Conservation (phyloP, 2,329 filamentous ascomycete species). For the Sporothrix inflata region DNA sequence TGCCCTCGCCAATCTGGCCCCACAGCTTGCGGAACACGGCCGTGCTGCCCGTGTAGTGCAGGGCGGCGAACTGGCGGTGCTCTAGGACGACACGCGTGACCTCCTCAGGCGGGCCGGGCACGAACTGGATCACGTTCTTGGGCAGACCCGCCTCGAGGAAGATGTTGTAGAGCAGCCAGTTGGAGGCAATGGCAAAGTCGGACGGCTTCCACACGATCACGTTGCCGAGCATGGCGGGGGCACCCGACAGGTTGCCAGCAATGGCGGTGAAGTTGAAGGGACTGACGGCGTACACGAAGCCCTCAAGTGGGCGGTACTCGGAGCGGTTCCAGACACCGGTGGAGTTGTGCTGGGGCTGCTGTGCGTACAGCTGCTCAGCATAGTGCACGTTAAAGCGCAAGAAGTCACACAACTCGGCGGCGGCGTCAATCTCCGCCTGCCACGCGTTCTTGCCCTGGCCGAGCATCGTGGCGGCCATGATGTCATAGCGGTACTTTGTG, state of each 20-base stretch:
- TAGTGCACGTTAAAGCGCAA: conserved; percentile 93
- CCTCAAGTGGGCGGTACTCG: conserved; percentile 87
- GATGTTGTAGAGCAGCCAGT: conserved; percentile 89
- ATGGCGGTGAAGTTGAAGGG: conserved; percentile 99
- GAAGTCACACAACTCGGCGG: conserved; percentile 91
- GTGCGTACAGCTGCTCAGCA: conserved; percentile 84
- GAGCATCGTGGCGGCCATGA: conserved; percentile 95
- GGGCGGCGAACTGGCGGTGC: conserved; percentile 81
- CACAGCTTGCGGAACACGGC: conserved; percentile 88
- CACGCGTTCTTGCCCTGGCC: conserved; percentile 98
- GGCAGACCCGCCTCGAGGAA: conserved; percentile 89
- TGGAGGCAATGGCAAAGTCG: conserved; percentile 83
- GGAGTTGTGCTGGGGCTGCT: conserved; percentile 83
- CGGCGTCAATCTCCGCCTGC: conserved; percentile 98
- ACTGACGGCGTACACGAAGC: conserved; percentile 91
- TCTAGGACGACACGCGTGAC: conserved; percentile 77
- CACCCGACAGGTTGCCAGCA: conserved; percentile 80
- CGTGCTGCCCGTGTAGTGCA: conserved; percentile 94
- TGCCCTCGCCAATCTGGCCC: conserved; percentile 79
- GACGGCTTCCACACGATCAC: conserved; percentile 98
- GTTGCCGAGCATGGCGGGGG: conserved; percentile 88
- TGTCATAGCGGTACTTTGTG: conserved; percentile 92
- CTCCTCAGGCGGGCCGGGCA: conserved; percentile 83
- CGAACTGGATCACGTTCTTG: conserved; percentile 87
- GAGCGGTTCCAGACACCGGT: conserved; percentile 88